Evolutionary conservation across 2,329 filamentous ascomycete species (phyloP).

Genomic region (Xylariaceae sp.): DNA sequence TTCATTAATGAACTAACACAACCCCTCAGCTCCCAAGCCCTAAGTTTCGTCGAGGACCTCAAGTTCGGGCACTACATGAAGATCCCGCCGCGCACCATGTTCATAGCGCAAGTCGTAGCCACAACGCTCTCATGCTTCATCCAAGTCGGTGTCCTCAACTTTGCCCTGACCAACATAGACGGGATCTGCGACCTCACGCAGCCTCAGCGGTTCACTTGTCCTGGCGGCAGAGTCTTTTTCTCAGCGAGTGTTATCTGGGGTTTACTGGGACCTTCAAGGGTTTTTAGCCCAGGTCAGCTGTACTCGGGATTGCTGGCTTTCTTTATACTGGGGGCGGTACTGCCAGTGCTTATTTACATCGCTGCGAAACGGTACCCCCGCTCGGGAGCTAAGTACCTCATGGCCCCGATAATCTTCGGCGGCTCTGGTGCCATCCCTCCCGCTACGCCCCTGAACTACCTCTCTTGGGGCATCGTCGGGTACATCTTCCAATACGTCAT

Average conservation of each 20-base stretch:
- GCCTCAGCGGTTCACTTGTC: slow-evolving; percentile 58
- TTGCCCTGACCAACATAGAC: slow-evolving; percentile 57
- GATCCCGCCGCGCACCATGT: slow-evolving; percentile 59
- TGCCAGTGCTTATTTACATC: slow-evolving; percentile 50
- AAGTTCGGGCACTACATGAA: slow-evolving; percentile 75
- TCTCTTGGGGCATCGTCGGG: slow-evolving; percentile 69
- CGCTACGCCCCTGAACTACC: slow-evolving; percentile 70
- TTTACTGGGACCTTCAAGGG: slow-evolving; percentile 58
- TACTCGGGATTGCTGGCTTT: slow-evolving; percentile 59
- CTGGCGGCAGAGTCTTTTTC: slow-evolving; percentile 61
- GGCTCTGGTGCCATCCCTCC: slow-evolving; percentile 56
- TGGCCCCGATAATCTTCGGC: slow-evolving; percentile 61
- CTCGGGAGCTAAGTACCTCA: slow-evolving; percentile 49
- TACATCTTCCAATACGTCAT: slow-evolving; percentile 67
- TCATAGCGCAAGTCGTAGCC: slow-evolving; percentile 61
- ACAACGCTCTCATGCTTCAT: slow-evolving; percentile 64
- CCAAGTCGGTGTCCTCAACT: slow-evolving; percentile 61
- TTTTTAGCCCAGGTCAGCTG: slow-evolving; percentile 60
- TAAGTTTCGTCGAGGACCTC: slow-evolving; percentile 62
- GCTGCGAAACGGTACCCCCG: slow-evolving; percentile 47
- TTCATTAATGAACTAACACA: too few relatives aligned
- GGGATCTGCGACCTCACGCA: slow-evolving; percentile 59
- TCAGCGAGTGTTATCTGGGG: slow-evolving; percentile 67
- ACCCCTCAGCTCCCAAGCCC: slow-evolving; percentile 50
- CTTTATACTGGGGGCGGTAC: slow-evolving; percentile 53